Base-by-base conservation (phyloP, 2,329 filamentous ascomycete genomes). In the Pestalotiopsis sp. region DNA sequence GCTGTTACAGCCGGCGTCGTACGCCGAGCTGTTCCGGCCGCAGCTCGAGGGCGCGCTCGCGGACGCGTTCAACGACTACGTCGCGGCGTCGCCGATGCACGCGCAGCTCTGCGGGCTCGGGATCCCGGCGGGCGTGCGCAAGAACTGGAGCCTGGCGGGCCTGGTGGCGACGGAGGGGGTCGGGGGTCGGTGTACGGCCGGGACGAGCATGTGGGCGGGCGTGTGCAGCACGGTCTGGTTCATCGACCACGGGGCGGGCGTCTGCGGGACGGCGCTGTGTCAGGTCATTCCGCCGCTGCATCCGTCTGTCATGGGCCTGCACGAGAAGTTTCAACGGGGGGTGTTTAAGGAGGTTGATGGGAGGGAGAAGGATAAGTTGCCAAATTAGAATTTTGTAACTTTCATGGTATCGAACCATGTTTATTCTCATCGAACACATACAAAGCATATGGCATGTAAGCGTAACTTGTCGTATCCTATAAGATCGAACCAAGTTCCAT, bases 121-220 rank as follows among this genome's bases (percentile, higher is more conserved):
- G 0, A 70, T 75, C 22, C 74, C 75, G 20, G 30, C 13, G 4
- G 69, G 71, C 0, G 55, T 73, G 2, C 61, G 71, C 20, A 75
- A 71, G 66, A 73, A 69, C 13, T 75, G 73, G 73, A 70, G 68
- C 39, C 70, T 76, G 20, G 74, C 74, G 3, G 75, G 75, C 0
- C 26, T 75, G 38, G 67, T 75, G 17, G 70, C 69, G 2, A 74
- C 75, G 55, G 69, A 74, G 6, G 67, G 65, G 6, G 68, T 71
- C 24, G 68, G 73, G 13, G 74, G 73, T 1, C 66, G 72, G 5
- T 74, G 74, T 39, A 61, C 64, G 17, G 22, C 61, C 1, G 72
- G 72, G 0, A 70, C 67, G 14, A 67, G 68, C 5, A 64, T 26
- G n/a, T 75, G 73, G 74, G 73, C 65, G 14, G 75, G 74, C 1